Base-by-base conservation (phyloP, 2,329 filamentous ascomycete species). In the Colletotrichum orbiculare region DNA sequence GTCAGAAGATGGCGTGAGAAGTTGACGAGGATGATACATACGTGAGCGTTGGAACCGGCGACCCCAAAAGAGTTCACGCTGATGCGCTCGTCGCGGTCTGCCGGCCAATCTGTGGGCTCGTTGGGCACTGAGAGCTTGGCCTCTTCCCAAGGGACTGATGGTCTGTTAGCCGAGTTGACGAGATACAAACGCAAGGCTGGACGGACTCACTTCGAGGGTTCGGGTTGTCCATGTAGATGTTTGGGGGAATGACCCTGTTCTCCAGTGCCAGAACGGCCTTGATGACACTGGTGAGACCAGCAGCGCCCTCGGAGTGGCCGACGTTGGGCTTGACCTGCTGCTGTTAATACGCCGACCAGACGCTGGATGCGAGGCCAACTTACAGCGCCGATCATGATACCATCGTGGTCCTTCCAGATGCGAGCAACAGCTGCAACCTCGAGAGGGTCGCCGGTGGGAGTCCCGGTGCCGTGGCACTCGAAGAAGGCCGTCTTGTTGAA, bases 401-500 rank as follows among this genome's bases (percentile, higher is more conserved):
- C 71, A 0, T 68, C 39, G 1, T 71, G 53, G 0, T 69, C 71
- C 61, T 63, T 1, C 68, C 70, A 64, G 8, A 64, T 59, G 1
- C 61, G 43, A 10, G 61, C 61, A 5, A 83, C 73, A 0, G 78
- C 78, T 0, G 58, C 60, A 1, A 74, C 73, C 57, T 81, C 79
- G 6, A 74, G 68, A 0, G 77, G 76, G 56, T 82, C 79, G 0
- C 79, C 80, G 1, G 72, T 72, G 2, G 69, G 61, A 4, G 79
- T 81, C 1, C 78, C 78, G 0, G 79, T 81, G 4, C 77, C 79
- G 52, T 82, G 79, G 33, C 72, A 73, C 60, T 75, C 72, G 10
- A 76, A 64, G 45, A 72, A 69, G 6, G 67, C 67, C 5, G 69
- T 71, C 37, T 72, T 67, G 11, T 53, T 46, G 4, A 65, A 56